phyloP scores from a whole-genome alignment of 768 basidiomycete genomes.

The Grammothele lineata region DNA sequence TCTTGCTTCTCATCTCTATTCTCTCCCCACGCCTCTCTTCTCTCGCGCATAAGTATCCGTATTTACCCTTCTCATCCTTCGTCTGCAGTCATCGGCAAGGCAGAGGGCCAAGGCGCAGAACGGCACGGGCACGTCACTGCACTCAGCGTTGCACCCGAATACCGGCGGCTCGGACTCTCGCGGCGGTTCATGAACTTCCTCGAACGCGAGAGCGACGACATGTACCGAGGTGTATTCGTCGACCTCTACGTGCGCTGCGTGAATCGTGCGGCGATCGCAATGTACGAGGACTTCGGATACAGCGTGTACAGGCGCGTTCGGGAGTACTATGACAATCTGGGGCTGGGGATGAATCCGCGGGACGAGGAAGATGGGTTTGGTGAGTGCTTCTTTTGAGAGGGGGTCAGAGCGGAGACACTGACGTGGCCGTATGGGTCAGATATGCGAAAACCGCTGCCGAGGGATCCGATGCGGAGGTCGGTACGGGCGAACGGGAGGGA shows the following conservation, averaged over 20 bases:
- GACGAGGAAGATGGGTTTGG: slow-evolving; percentile 92
- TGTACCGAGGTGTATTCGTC: slow-evolving; percentile 84
- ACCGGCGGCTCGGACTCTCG: slow-evolving; percentile 84
- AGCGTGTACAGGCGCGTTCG: slow-evolving; percentile 87
- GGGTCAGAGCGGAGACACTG: too few species aligned
- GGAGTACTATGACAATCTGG: slow-evolving; percentile 84
- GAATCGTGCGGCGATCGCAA: slow-evolving; percentile 76
- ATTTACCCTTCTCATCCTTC: neutral
- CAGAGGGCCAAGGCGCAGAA: slow-evolving; percentile 70
- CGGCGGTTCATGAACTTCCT: slow-evolving; percentile 83
- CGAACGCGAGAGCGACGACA: slow-evolving; percentile 78
- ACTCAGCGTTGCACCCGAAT: slow-evolving; percentile 90
- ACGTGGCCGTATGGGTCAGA: slow-evolving; percentile 26
- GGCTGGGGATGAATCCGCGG: slow-evolving; percentile 67
- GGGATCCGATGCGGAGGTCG: slow-evolving; percentile 57
- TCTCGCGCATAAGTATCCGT: neutral
- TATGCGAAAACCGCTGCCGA: slow-evolving; percentile 72
- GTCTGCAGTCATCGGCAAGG: slow-evolving; percentile 83
- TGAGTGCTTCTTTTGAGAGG: slow-evolving; percentile 25
- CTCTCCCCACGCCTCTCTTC: slow-evolving; percentile 4
- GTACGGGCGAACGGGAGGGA: slow-evolving; percentile 70
- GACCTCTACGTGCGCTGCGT: slow-evolving; percentile 94
- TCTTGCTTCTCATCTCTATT: slow-evolving; percentile 2
- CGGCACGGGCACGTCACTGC: slow-evolving; percentile 97
- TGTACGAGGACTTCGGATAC: slow-evolving; percentile 90